These are phyloP conservation scores for Globisporangium mamillatum DNA, from an alignment of 352 stramenopile species.

Conservation along the genomic window DNA sequence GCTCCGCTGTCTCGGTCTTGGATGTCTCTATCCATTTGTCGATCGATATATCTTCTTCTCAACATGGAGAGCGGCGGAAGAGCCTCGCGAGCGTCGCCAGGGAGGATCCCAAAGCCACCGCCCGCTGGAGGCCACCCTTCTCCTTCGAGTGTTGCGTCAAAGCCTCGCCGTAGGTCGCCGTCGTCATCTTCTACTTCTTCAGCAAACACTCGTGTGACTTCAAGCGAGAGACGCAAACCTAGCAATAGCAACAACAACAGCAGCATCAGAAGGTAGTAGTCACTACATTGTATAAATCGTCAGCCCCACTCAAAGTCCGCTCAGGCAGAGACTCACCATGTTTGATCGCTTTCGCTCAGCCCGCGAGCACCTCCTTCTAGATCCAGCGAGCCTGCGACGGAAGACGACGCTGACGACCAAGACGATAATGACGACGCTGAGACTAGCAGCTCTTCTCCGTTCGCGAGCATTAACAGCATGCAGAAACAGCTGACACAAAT, in stretches of 20 bases:
- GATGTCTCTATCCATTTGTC: not conserved
- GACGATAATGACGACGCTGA: not conserved
- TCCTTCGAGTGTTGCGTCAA: not conserved
- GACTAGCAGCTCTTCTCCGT: not conserved
- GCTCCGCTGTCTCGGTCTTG: not conserved
- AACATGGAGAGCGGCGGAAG: slow-evolving; percentile 16
- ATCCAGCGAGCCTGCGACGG: slow-evolving; percentile 32
- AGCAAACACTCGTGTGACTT: not conserved
- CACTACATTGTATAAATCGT: not conserved
- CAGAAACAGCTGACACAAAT: slow-evolving; percentile 35
- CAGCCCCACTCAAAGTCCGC: not conserved
- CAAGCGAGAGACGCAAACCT: not conserved
- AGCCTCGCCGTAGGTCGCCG: slow-evolving; percentile 5
- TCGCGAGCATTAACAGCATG: slow-evolving; percentile 16
- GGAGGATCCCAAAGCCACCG: slow-evolving; percentile 18
- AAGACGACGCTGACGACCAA: slow-evolving; percentile 24
- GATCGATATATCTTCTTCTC: not conserved
- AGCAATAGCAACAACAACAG: slow-evolving; percentile 18
- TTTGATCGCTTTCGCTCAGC: slow-evolving; percentile 7
- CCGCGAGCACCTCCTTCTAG: slow-evolving; percentile 20
- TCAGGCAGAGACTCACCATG: not conserved
- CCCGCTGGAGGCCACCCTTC: slow-evolving; percentile 10
- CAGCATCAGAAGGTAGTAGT: slow-evolving; percentile 7
- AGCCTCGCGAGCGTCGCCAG: not conserved
- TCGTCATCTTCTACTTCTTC: slow-evolving; percentile 9